phyloP scores from a whole-genome alignment of 441 rosid species.

The Syzygium malaccense region DNA sequence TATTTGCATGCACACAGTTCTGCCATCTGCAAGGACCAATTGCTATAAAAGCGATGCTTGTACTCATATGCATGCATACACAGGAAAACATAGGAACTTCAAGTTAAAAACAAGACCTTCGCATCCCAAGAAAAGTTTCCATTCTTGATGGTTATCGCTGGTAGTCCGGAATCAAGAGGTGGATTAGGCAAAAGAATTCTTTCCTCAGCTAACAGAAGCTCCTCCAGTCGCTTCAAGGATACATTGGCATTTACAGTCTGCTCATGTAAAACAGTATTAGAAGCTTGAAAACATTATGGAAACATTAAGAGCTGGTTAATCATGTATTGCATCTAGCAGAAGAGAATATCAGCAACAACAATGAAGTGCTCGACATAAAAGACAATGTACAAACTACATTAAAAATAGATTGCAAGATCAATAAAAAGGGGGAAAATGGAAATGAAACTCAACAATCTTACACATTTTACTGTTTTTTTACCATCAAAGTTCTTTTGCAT shows the following conservation, averaged over 20 bases:
- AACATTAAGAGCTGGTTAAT: background rate
- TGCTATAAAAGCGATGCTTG: background rate
- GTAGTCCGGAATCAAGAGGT: constrained; percentile 61
- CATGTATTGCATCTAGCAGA: background rate
- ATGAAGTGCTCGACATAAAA: background rate
- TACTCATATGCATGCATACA: background rate
- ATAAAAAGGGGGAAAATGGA: background rate
- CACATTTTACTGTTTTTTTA: background rate
- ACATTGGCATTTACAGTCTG: constrained; percentile 97
- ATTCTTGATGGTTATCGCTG: constrained; percentile 78
- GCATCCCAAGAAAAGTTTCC: constrained; percentile 98
- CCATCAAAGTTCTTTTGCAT: background rate
- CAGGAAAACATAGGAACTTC: background rate
- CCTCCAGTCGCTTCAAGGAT: constrained; percentile 94
- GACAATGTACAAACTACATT: background rate
- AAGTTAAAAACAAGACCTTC: constrained; percentile 40
- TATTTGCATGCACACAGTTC: background rate
- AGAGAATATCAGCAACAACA: background rate
- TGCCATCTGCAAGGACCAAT: background rate
- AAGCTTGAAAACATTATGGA: background rate
- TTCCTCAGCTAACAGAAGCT: constrained; percentile 84
- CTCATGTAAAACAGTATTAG: constrained; percentile 13
- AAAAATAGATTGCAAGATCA: background rate
- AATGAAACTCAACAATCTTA: background rate
- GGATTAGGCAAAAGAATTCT: constrained; percentile 91